Evolutionary conservation across 1,139 yeast species (phyloP).

Genomic region (Blastobotrys buckinghamii): DNA sequence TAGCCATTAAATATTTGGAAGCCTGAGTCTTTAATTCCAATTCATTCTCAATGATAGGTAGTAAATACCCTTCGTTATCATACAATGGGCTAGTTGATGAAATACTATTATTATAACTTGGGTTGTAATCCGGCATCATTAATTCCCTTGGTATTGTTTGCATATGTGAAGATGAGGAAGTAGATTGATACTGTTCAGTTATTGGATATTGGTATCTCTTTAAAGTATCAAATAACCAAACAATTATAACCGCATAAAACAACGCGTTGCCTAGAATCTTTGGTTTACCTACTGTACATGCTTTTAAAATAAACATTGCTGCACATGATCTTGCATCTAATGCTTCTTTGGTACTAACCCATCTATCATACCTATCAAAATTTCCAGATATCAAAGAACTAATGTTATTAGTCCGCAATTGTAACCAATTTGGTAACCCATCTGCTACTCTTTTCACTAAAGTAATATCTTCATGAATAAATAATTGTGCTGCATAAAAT

Average conservation of each 20-base stretch:
- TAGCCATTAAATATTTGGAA: no score
- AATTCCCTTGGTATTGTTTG: no score
- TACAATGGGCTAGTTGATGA: no score
- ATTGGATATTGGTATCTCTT: not conserved
- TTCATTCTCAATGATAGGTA: no score
- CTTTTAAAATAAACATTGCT: slow-evolving; percentile 22
- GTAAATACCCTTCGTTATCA: no score
- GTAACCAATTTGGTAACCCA: slow-evolving; percentile 3
- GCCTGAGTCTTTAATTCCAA: no score
- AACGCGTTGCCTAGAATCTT: slow-evolving; percentile 15
- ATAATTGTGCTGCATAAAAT: slow-evolving; percentile 26
- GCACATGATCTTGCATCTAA: slow-evolving; percentile 25
- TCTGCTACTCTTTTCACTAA: slow-evolving; percentile 5
- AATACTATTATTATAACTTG: no score
- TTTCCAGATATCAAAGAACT: slow-evolving; percentile 5
- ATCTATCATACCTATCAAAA: slow-evolving; percentile 19
- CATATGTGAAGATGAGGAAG: no score
- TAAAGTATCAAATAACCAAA: slow-evolving; percentile 26
- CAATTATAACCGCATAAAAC: slow-evolving; percentile 25
- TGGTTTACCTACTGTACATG: not conserved
- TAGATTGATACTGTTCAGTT: no score
- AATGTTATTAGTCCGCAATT: slow-evolving; percentile 2
- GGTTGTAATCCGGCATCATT: no score
- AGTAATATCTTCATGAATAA: slow-evolving; percentile 29
- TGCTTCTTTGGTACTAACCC: slow-evolving; percentile 28